These are phyloP conservation scores for Trichoderma oligosporum DNA, from an alignment of 2,329 filamentous ascomycete genomes.

Conservation along the genomic window DNA sequence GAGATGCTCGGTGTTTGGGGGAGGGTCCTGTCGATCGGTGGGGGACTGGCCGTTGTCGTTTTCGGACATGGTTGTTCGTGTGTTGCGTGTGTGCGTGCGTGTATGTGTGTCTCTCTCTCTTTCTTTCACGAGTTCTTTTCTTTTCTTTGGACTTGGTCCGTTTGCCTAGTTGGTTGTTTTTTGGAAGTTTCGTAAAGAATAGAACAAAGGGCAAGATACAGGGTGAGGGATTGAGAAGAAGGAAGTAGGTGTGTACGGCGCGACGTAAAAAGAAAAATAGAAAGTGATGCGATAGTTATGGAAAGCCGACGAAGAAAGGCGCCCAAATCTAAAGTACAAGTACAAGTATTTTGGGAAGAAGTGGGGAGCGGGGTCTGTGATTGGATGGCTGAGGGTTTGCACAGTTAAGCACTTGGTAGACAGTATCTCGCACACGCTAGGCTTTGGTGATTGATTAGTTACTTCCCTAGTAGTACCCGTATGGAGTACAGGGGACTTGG, in stretches of 20 bases:
- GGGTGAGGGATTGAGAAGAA: background rate
- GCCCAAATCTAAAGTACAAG: background rate
- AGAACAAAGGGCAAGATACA: background rate
- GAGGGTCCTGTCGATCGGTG: slow-evolving; percentile 33
- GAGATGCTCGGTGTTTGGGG: slow-evolving; percentile 69
- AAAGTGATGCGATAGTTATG: slow-evolving; percentile 12
- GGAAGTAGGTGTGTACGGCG: background rate
- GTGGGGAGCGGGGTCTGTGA: slow-evolving; percentile 26
- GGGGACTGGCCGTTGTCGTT: slow-evolving; percentile 41
- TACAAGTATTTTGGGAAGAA: slow-evolving; percentile 22
- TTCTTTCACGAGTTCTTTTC: background rate
- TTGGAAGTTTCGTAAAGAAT: background rate
- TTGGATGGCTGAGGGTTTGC: slow-evolving; percentile 23
- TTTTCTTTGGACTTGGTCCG: too few species aligned
- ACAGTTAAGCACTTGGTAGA: background rate
- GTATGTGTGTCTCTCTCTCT: background rate
- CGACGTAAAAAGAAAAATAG: too few species aligned
- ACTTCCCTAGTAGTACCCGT: too few species aligned
- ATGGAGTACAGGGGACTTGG: too few species aligned
- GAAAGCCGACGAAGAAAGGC: slow-evolving; percentile 17
- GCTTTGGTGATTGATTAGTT: slow-evolving; percentile 12
- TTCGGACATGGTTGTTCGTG: slow-evolving; percentile 45
- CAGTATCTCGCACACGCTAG: slow-evolving; percentile 9
- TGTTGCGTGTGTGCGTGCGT: background rate
- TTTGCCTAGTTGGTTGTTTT: background rate